Percentiles rank a stretch among this genome's conserved stretches.
Conservation (phyloP, 78 protist genomes). For the Paratrimastix pyriformis region DNA sequence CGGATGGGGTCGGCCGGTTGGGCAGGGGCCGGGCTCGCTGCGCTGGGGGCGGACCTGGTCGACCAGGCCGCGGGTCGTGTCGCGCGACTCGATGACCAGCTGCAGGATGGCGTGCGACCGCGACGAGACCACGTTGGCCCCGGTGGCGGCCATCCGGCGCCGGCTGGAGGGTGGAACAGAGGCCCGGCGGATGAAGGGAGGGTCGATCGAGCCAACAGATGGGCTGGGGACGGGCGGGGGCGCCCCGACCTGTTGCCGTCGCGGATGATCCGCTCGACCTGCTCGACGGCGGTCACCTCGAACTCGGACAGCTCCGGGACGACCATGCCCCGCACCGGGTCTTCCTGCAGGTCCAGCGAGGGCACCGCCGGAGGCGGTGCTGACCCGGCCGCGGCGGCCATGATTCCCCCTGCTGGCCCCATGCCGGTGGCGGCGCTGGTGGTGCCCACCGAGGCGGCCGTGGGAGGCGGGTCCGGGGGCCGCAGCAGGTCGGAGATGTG, state of each 20-base stretch:
- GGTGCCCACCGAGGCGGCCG: background rate
- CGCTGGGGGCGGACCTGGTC: too few relatives aligned
- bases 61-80: background rate
- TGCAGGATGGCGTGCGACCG: conserved; percentile 42
- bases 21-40: too few relatives aligned
- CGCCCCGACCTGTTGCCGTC: conserved; percentile 24
- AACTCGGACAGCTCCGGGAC: conserved; percentile 12
- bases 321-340: conserved; percentile 19
- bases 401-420: background rate
- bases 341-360: conserved; percentile 34
- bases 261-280: conserved; percentile 3
- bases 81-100: background rate
- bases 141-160: conserved; percentile 22
- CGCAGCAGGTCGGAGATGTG: background rate
- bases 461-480: background rate
- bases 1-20: too few relatives aligned
- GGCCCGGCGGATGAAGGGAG: too few relatives aligned
- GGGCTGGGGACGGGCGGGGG: too few relatives aligned
- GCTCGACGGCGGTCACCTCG: background rate
- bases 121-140: conserved; percentile 25
- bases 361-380: background rate
- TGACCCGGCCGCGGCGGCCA: background rate
- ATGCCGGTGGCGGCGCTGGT: background rate
- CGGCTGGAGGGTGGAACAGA: too few relatives aligned
- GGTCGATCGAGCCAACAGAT: too few relatives aligned